Evolutionary conservation across 352 stramenopile species (phyloP).

Genomic region (Phytophthora rubi): DNA sequence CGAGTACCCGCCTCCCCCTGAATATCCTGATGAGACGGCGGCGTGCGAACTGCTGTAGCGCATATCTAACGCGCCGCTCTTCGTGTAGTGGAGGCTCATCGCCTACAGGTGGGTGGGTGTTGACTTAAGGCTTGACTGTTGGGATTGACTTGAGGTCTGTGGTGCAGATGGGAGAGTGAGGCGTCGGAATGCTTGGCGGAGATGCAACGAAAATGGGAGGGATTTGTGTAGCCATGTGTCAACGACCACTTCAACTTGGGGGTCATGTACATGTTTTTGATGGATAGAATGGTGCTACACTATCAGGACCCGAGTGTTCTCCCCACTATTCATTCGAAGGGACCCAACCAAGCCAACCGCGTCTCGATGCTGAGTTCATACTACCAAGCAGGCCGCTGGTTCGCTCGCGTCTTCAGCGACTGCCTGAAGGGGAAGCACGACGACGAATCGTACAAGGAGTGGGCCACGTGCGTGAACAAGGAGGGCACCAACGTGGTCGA

Average conservation of each 20-base stretch:
- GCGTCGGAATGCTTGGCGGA: neutral
- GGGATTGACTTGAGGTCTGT: neutral
- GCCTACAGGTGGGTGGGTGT: neutral
- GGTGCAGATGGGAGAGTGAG: conserved; percentile 12
- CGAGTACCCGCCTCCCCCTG: neutral
- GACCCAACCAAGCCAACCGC: neutral
- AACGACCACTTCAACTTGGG: conserved; percentile 18
- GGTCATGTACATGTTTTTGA: neutral
- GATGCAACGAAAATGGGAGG: conserved; percentile 6
- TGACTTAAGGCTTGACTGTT: no score
- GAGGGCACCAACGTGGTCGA: neutral
- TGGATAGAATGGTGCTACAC: neutral
- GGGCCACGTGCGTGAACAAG: conserved; percentile 5
- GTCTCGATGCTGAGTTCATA: neutral
- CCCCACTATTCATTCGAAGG: conserved; percentile 9
- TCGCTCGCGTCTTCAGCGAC: conserved; percentile 13
- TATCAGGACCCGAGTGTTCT: no score
- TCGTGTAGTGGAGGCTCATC: conserved; percentile 36
- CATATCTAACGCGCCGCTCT: conserved; percentile 35
- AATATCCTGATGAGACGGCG: conserved; percentile 10
- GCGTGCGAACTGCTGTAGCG: conserved; percentile 30
- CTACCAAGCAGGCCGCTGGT: neutral
- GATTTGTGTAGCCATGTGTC: conserved; percentile 26
- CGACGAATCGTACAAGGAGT: conserved; percentile 3
- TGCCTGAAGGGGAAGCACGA: conserved; percentile 19